Evolutionary conservation across 1,284 basidiomycete genomes (phyloP).

Genomic region (Ustilago esculenta): DNA sequence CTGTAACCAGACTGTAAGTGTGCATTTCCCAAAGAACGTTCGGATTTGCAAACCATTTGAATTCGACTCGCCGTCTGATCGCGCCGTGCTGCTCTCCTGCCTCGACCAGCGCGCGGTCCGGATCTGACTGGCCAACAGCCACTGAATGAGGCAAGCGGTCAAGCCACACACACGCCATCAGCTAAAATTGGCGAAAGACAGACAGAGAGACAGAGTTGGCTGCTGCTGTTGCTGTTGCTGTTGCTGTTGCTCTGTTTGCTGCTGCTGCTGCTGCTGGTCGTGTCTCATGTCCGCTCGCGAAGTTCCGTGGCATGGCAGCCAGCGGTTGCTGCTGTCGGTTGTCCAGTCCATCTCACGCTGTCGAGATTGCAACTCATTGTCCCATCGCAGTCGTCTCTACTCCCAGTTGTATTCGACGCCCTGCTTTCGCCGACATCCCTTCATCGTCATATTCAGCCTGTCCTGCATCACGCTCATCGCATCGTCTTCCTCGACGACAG

Average conservation of each 20-base stretch:
- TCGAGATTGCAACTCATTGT: conserved; percentile 15
- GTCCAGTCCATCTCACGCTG: conserved; percentile 8
- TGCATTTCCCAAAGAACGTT: conserved; percentile 13
- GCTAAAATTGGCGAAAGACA: no score
- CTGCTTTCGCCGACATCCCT: not conserved
- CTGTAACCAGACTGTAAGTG: no score
- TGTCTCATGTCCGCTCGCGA: conserved; percentile 1
- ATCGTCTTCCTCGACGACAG: no score
- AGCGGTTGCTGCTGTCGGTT: conserved; percentile 9
- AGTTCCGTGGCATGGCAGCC: no score
- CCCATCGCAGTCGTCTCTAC: not conserved
- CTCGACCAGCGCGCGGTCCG: not conserved
- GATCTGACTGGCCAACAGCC: conserved; percentile 6
- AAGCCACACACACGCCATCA: no score
- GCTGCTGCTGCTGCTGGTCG: conserved; percentile 1
- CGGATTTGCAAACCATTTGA: not conserved
- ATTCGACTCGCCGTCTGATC: conserved; percentile 12
- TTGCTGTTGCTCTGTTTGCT: not conserved
- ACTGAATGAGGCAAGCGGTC: not conserved
- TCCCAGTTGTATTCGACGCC: no score
- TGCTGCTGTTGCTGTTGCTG: no score
- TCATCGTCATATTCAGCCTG: not conserved
- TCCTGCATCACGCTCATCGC: not conserved
- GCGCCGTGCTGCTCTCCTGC: conserved; percentile 17
- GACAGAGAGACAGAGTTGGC: no score